phyloP scores from a whole-genome alignment of 805 yeast genomes.

The Saturnispora zaruensis region DNA sequence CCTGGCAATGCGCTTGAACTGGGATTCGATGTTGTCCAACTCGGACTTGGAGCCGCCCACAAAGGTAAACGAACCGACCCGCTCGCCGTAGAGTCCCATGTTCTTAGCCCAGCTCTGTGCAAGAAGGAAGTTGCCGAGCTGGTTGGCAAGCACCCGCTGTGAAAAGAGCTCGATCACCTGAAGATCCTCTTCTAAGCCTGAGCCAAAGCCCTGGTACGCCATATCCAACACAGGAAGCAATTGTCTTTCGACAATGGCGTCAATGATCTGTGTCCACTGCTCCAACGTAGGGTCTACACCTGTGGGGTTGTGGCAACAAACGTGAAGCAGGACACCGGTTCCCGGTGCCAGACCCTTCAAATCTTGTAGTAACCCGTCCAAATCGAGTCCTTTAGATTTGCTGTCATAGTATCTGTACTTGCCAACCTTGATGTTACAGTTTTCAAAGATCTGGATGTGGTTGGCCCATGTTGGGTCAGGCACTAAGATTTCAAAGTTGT shows the following conservation, averaged over 20 bases:
- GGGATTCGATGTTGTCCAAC: conserved; percentile 44
- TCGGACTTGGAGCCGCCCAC: conserved; percentile 49
- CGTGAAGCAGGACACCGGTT: conserved; percentile 70
- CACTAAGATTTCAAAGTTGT: conserved; percentile 45
- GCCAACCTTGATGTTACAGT: conserved; percentile 57
- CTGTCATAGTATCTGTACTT: conserved; percentile 67
- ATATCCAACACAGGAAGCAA: conserved; percentile 80
- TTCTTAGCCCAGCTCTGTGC: conserved; percentile 94
- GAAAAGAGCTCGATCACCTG: conserved; percentile 36
- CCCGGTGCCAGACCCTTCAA: conserved; percentile 47
- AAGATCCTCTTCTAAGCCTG: conserved; percentile 73
- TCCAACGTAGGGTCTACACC: conserved; percentile 82
- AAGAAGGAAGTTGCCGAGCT: conserved; percentile 45
- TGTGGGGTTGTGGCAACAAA: conserved; percentile 96
- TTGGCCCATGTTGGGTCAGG: conserved; percentile 96
- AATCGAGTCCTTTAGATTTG: conserved; percentile 52
- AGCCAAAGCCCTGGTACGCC: conserved; percentile 94
- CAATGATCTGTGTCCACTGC: conserved; percentile 73
- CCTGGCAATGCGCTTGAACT: conserved; percentile 73
- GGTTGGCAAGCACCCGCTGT: conserved; percentile 37
- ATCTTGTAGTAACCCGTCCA: conserved; percentile 54
- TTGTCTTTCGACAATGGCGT: conserved; percentile 46
- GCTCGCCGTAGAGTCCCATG: conserved; percentile 92
- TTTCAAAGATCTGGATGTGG: conserved; percentile 71
- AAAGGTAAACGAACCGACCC: conserved; percentile 76